A percentile compares a stretch with the other conserved stretches of the same genome.
These are phyloP conservation scores for Hypoxylon rickii DNA, from an alignment of 495 filamentous ascomycete species.

Conservation along the genomic window DNA sequence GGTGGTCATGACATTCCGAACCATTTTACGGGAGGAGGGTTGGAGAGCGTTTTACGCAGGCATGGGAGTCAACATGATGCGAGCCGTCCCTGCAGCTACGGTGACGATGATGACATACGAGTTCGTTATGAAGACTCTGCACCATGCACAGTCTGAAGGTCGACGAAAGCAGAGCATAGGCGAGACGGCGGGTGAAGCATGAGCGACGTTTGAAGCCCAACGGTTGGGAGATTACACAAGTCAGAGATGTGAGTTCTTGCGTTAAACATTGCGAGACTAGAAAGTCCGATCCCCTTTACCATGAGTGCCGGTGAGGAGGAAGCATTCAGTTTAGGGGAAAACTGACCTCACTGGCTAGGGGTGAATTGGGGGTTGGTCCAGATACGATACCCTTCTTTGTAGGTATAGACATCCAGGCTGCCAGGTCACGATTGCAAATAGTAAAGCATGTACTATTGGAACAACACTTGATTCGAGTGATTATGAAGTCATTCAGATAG, in stretches of 20 bases:
- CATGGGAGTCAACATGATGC: conserved; percentile 97
- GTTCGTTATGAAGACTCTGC: conserved; percentile 67
- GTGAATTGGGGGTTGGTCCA: conserved; percentile 23
- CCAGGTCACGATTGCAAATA: conserved; percentile 30
- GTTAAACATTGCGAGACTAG: conserved; percentile 12
- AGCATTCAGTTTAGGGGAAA: conserved; percentile 5
- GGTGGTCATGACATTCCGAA: conserved; percentile 78
- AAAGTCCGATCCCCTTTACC: conserved; percentile 7
- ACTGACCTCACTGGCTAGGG: conserved; percentile 15
- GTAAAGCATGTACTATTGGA: conserved; percentile 27
- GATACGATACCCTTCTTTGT: conserved; percentile 37
- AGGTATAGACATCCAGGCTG: conserved; percentile 33
- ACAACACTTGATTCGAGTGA: background rate
- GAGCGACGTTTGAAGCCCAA: conserved; percentile 10
- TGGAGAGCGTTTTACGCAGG: conserved; percentile 97
- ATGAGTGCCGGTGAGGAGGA: background rate
- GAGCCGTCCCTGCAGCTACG: conserved; percentile 91
- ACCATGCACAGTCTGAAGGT: conserved; percentile 40
- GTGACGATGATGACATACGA: conserved; percentile 99
- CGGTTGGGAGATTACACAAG: background rate
- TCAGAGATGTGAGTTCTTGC: conserved; percentile 11
- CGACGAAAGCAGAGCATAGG: conserved; percentile 36
- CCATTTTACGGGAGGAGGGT: conserved; percentile 87
- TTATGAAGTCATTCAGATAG: background rate
- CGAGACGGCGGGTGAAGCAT: conserved; percentile 17